Conservation (phyloP, 495 filamentous ascomycete genomes). For the Chaetomium fimeti region DNA sequence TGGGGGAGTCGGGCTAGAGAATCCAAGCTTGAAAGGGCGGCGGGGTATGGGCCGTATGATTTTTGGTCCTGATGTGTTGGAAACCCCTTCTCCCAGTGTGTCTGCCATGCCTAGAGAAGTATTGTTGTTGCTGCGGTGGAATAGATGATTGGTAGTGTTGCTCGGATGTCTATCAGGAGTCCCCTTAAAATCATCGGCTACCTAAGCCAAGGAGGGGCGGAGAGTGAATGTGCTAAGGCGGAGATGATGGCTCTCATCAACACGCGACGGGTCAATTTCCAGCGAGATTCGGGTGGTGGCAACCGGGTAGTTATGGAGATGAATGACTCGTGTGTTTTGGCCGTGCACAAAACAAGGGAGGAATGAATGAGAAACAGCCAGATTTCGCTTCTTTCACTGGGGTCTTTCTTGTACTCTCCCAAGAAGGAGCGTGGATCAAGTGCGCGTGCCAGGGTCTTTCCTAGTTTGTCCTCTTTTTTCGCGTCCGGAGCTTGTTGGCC, state of each 20-base stretch:
- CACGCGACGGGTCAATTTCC: background rate
- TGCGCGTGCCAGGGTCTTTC: background rate
- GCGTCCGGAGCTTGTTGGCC: background rate
- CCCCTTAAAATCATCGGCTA: background rate
- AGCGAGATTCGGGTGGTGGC: background rate
- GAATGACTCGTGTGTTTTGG: background rate
- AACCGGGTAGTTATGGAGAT: background rate
- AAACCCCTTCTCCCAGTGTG: slow-evolving; percentile 8
- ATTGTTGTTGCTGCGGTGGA: background rate
- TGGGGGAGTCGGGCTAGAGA: slow-evolving; percentile 51
- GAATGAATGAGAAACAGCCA: slow-evolving; percentile 5
- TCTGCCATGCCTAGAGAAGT: background rate
- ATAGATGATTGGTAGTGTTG: background rate
- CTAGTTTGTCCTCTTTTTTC: background rate
- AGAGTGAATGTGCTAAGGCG: background rate
- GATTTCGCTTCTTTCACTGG: background rate
- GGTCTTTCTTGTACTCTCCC: no score
- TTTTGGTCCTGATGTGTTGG: slow-evolving; percentile 23
- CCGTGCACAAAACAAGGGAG: slow-evolving; percentile 5
- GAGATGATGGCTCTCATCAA: background rate
- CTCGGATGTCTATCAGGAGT: background rate
- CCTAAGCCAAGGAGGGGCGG: background rate
- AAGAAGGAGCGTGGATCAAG: background rate
- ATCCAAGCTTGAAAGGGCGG: slow-evolving; percentile 66
- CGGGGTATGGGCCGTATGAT: slow-evolving; percentile 36